Evolutionary conservation across 768 basidiomycete species (phyloP), one percentile per base, ranked within the genome.

Genomic region (Lentinula edodes): DNA sequence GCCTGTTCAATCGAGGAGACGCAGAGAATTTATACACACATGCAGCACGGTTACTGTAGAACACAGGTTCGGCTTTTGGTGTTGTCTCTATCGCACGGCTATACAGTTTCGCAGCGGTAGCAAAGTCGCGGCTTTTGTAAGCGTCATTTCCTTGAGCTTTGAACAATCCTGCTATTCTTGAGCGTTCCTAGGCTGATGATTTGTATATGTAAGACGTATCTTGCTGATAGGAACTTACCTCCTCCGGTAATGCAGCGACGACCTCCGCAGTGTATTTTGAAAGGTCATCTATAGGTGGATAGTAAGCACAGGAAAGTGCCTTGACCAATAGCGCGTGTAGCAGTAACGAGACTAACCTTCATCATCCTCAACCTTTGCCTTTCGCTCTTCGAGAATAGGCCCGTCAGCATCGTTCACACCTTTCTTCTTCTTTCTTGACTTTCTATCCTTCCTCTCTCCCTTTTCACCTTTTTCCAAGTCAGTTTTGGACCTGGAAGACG

Each of bases 11-110:
- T 8, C 7, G 38, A 39, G 13, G 1, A 8, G 8, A 39, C 38
- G 9, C 2, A 8, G 8, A 53, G 23, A 39, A 20, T 38, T 28
- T 38, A 61, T 6, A 79, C 88, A 60, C 62, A 93, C 96, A 98
- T 63, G 97, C 97, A 43, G 96, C 97, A 56, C 97, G 88, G 74
- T 99, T 99, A 74, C 91, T 93, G 83, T 87, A 98, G 77, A 89
- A 99, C 36, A 98, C 93, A 34, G 97, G 88, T 69, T 96, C 93
- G 6, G 88, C 85, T 71, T 85, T 87, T 7, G 90, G 87, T 4
- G 90, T 79, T 18, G 90, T 79, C 51, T 82, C 78, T 64, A 93
- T 91, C 41, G 91, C 91, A 61, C 82, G 83, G 10, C 89, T 89
- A 76, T 93, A 92, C 60, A 83, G 75, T 23, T 84, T 79, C 32